Conservation (phyloP, 805 yeast genomes). For the Metschnikowia peoriensis region DNA sequence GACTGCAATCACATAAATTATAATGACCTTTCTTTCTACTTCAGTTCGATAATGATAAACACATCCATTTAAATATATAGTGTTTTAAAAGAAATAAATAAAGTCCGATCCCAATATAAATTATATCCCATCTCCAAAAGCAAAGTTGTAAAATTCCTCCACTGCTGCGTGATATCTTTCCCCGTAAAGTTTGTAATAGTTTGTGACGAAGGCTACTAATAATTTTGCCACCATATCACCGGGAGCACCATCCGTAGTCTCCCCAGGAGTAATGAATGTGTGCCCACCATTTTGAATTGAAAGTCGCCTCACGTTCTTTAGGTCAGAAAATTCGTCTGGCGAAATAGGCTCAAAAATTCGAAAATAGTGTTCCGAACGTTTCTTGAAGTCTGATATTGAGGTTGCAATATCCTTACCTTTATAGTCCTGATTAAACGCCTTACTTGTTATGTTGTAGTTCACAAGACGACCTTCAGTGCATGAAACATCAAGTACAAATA, state of each 20-base stretch:
- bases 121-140: conserved; percentile 3
- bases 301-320: conserved; percentile 10
- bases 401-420: conserved; percentile 46
- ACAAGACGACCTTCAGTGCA: conserved; percentile 53
- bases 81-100: not conserved
- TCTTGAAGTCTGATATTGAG: conserved; percentile 60
- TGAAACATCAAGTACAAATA: conserved; percentile 58
- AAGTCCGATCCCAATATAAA: not conserved
- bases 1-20: not conserved
- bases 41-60: not conserved
- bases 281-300: conserved; percentile 16
- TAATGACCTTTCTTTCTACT: not conserved
- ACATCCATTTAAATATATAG: not conserved
- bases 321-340: conserved; percentile 11
- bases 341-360: conserved; percentile 22
- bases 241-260: not conserved
- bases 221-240: conserved; percentile 12
- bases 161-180: conserved; percentile 19
- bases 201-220: conserved; percentile 11
- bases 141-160: conserved; percentile 12
- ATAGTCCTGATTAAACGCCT: conserved; percentile 64
- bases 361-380: conserved; percentile 52
- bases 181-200: conserved; percentile 18
- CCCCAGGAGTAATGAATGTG: conserved; percentile 1
- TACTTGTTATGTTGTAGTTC: conserved; percentile 61